A percentile compares a stretch with the other conserved stretches of the same genome.
Conservation (phyloP, 2,329 filamentous ascomycete genomes). For the Aureobasidium sp. region DNA sequence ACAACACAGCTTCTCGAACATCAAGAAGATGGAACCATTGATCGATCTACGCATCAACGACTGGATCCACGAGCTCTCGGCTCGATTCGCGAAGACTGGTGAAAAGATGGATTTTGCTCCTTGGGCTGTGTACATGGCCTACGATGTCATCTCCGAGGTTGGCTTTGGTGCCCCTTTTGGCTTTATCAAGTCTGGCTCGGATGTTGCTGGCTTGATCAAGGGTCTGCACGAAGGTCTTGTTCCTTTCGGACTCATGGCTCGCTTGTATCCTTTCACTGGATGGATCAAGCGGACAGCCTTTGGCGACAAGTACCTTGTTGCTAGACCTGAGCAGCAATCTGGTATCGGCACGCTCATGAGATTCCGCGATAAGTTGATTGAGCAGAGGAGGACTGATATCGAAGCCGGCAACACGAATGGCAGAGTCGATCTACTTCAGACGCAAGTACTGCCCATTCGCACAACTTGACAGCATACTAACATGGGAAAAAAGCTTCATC, state of each 20-base stretch:
- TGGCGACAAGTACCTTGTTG: slow-evolving; percentile 45
- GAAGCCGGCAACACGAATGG: slow-evolving; percentile 38
- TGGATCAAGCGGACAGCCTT: slow-evolving; percentile 50
- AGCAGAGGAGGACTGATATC: slow-evolving; percentile 43
- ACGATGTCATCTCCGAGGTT: slow-evolving; percentile 52
- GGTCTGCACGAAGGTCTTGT: slow-evolving; percentile 48
- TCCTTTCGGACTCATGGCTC: slow-evolving; percentile 46
- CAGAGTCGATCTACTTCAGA: slow-evolving; percentile 49
- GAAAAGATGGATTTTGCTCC: slow-evolving; percentile 48
- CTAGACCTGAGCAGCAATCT: slow-evolving; percentile 46
- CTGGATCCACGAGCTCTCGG: slow-evolving; percentile 46
- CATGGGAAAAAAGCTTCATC: slow-evolving; percentile 24
- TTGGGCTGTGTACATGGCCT: slow-evolving; percentile 52
- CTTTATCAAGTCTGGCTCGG: slow-evolving; percentile 47
- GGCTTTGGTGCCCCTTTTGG: slow-evolving; percentile 52
- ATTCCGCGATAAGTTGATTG: slow-evolving; percentile 49
- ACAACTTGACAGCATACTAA: neutral
- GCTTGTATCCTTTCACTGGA: slow-evolving; percentile 48
- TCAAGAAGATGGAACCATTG: slow-evolving; percentile 51
- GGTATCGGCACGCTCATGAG: slow-evolving; percentile 52
- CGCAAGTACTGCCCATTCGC: slow-evolving; percentile 24
- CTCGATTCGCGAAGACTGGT: slow-evolving; percentile 39
- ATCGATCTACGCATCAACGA: slow-evolving; percentile 44
- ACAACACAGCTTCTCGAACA: slow-evolving; percentile 42
- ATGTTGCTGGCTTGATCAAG: slow-evolving; percentile 49